These are phyloP conservation scores for Ampelocalamus luodianensis DNA, from an alignment of 176 grass and related monocot species.

Conservation along the genomic window DNA sequence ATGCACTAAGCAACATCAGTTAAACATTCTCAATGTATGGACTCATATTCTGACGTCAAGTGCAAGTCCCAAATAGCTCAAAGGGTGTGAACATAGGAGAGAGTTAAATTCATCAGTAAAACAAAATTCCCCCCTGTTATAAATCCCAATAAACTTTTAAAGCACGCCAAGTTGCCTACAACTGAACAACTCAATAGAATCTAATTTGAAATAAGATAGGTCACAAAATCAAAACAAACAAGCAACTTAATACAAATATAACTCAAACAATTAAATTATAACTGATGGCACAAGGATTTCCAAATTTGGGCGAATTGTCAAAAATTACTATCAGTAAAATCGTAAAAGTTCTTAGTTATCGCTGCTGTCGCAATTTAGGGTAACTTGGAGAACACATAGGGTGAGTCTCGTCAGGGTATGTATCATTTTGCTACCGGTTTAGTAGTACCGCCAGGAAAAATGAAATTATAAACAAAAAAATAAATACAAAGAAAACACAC, in stretches of 20 bases:
- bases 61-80: background rate
- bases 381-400: background rate
- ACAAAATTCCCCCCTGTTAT: background rate
- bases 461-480: too few species aligned
- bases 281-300: background rate
- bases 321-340: too few species aligned
- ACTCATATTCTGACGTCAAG: background rate
- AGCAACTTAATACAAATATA: slow-evolving; percentile 20
- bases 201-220: background rate
- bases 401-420: too few species aligned
- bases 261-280: slow-evolving; percentile 14
- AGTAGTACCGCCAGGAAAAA: too few species aligned
- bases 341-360: background rate
- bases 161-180: slow-evolving; percentile 1
- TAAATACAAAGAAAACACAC: too few species aligned
- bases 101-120: background rate
- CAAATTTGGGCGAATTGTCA: background rate
- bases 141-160: background rate
- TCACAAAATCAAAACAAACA: slow-evolving; percentile 30
- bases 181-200: background rate
- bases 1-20: too few species aligned
- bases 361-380: background rate
- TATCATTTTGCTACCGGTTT: too few species aligned
- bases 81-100: background rate
- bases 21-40: background rate